A percentile compares a stretch with the other conserved stretches of the same genome.
Conservation (phyloP, 1,139 yeast species). For the Suhomyces bokatorum region DNA sequence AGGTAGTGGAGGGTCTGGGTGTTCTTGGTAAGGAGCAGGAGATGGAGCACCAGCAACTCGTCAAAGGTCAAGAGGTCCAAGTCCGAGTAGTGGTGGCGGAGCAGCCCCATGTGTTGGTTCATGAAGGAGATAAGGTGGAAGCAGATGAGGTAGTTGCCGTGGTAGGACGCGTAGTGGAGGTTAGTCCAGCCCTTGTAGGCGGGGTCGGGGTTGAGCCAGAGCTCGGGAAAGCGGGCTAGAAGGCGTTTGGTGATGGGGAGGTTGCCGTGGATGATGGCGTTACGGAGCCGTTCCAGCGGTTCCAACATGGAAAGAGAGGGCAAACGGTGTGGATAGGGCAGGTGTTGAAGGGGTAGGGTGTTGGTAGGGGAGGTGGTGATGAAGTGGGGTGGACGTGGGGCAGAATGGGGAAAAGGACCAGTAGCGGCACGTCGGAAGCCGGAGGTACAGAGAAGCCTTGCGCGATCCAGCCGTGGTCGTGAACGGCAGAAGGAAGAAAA, state of each 20-base stretch:
- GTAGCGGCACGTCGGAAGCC: too few relatives aligned
- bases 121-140: slow-evolving; percentile 51
- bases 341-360: background rate
- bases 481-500: too few relatives aligned
- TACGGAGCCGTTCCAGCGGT: slow-evolving; percentile 68
- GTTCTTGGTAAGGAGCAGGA: slow-evolving; percentile 64
- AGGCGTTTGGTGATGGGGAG: slow-evolving; percentile 71
- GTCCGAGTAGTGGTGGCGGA: slow-evolving; percentile 20
- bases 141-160: slow-evolving; percentile 80
- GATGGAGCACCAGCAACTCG: slow-evolving; percentile 71
- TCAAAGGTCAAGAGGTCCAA: slow-evolving; percentile 57
- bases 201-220: slow-evolving; percentile 70
- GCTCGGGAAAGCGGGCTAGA: slow-evolving; percentile 69
- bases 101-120: slow-evolving; percentile 24
- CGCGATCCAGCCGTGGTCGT: too few relatives aligned
- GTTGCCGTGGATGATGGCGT: slow-evolving; percentile 73
- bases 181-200: slow-evolving; percentile 83
- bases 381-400: background rate
- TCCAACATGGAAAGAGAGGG: slow-evolving; percentile 42
- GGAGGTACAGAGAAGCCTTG: too few relatives aligned
- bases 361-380: background rate
- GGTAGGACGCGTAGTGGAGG: slow-evolving; percentile 80
- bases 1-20: slow-evolving; percentile 80
- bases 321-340: background rate
- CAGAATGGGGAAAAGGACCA: too few relatives aligned